Evolutionary conservation across 208 protist genomes (phyloP), one percentile per base, ranked within the genome.

Genomic region (Wallacemonas collosoma): DNA sequence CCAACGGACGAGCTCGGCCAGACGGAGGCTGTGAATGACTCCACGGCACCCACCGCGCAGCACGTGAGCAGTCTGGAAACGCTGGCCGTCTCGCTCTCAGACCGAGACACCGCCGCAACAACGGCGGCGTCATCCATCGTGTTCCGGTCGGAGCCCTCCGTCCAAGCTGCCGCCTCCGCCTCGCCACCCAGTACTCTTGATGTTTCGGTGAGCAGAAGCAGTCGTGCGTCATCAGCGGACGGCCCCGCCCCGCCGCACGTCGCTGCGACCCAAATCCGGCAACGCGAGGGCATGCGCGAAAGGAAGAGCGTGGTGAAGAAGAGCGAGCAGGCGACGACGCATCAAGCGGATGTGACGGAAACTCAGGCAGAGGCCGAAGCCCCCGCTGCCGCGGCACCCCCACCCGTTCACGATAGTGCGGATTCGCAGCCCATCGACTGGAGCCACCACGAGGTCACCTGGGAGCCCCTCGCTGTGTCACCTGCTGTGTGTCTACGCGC

Each of bases 361-460:
- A 26, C 26, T 26, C 26, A 26, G 26, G 0, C 0, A 26, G 26
- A 26, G 26, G 26, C 26, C 26, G 26, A 26, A 26, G 26, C 26
- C 26, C 26, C 26, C 26, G 26, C 26, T 26, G 26, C 26, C 26
- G 26, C 26, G 26, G 26, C 26, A 26, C 26, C 26, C 26, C 26
- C 26, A 26, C 26, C 26, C 26, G 26, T 26, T 26, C 26, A 26
- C 26, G 15, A 57, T 36, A 17, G 9, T n/a, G 53, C 14, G 15
- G 51, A 56, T 5, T 7, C 60, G 50, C 60, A 65, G 60, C 2
- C 60, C 43, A n/a, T 65, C 12, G 60, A 65, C 60, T 65, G 60
- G 60, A 65, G 41, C 17, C 36, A 65, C n/a, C 2, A 65, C 43
- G 60, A 65, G 60, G 41, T 65, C 40, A 48, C 40, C 38, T 65